Evolutionary conservation across 140 eudicot species (phyloP).

Genomic region (Stevia rebaudiana): DNA sequence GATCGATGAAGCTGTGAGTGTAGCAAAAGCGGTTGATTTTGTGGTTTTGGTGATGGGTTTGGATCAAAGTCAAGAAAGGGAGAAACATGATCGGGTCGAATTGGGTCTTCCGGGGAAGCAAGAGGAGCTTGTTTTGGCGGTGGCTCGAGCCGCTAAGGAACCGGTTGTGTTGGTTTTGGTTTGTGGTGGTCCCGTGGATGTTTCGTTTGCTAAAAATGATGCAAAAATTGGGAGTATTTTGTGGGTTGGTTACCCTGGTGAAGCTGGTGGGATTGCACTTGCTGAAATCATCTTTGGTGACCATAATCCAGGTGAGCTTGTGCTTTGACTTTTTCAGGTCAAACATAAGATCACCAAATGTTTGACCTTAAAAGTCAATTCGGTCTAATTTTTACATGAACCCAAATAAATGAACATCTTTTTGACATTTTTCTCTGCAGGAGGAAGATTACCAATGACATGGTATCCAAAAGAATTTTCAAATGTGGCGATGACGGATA

Average conservation of each 20-base stretch:
- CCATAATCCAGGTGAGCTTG: constrained; percentile 67
- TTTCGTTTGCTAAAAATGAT: constrained; percentile 57
- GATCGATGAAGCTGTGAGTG: constrained; percentile 34
- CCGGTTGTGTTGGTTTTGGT: constrained; percentile 60
- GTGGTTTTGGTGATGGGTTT: constrained; percentile 77
- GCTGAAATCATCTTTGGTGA: constrained; percentile 73
- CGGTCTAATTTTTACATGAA: neutral
- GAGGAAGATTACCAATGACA: constrained; percentile 59
- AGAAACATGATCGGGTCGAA: constrained; percentile 51
- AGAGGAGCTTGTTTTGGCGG: constrained; percentile 38
- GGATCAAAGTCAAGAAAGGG: constrained; percentile 72
- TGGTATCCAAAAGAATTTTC: constrained; percentile 55
- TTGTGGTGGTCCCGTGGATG: constrained; percentile 76
- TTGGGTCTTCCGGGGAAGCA: constrained; percentile 68
- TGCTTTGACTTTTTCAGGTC: constrained; percentile 8
- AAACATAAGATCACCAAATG: neutral
- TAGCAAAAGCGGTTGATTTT: constrained; percentile 47
- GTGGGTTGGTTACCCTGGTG: constrained; percentile 93
- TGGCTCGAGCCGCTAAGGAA: constrained; percentile 49
- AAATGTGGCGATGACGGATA: constrained; percentile 46
- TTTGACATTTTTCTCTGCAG: constrained; percentile 24
- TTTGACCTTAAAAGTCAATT: neutral
- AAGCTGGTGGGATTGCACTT: constrained; percentile 68
- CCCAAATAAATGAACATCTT: neutral
- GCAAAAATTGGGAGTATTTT: constrained; percentile 62